A percentile compares a stretch with the other conserved stretches of the same genome.
Conservation (phyloP, 805 yeast genomes). For the Priceomyces carsonii region DNA sequence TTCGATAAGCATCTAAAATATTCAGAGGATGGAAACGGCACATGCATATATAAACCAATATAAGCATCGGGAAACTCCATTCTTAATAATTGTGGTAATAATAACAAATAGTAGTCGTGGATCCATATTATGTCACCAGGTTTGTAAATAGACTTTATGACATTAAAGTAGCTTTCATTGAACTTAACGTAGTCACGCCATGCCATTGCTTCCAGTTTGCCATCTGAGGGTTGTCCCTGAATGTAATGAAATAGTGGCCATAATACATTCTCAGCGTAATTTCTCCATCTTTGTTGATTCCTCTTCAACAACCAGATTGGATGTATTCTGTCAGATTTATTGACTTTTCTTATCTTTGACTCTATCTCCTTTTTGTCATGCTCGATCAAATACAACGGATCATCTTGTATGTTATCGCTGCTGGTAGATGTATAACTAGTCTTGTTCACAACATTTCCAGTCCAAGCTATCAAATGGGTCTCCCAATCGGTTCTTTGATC, state of each 20-base stretch:
- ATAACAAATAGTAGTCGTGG: slow-evolving; percentile 83
- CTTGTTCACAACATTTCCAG: slow-evolving; percentile 72
- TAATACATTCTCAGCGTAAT: slow-evolving; percentile 82
- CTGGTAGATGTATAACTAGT: slow-evolving; percentile 14
- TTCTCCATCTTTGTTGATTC: slow-evolving; percentile 82
- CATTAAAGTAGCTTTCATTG: slow-evolving; percentile 87
- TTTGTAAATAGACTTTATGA: slow-evolving; percentile 66
- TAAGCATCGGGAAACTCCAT: slow-evolving; percentile 71
- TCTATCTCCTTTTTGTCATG: slow-evolving; percentile 57
- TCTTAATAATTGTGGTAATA: slow-evolving; percentile 81
- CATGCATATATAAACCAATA: slow-evolving; percentile 79
- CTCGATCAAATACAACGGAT: slow-evolving; percentile 60
- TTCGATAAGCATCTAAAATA: slow-evolving; percentile 87
- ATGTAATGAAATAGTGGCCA: slow-evolving; percentile 98
- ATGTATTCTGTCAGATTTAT: slow-evolving; percentile 56
- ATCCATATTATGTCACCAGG: slow-evolving; percentile 94
- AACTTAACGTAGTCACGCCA: slow-evolving; percentile 90
- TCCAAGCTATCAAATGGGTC: slow-evolving; percentile 89
- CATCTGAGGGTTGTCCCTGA: slow-evolving; percentile 71
- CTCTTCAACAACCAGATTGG: slow-evolving; percentile 88
- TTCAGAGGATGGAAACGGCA: slow-evolving; percentile 95
- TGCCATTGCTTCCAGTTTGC: slow-evolving; percentile 63
- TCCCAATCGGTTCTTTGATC: slow-evolving; percentile 77
- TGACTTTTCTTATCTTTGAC: slow-evolving; percentile 44
- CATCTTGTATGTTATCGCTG: slow-evolving; percentile 47